These are phyloP conservation scores for Backusella luteola DNA, from an alignment of 192 early-diverging fungal species.

Conservation along the genomic window DNA sequence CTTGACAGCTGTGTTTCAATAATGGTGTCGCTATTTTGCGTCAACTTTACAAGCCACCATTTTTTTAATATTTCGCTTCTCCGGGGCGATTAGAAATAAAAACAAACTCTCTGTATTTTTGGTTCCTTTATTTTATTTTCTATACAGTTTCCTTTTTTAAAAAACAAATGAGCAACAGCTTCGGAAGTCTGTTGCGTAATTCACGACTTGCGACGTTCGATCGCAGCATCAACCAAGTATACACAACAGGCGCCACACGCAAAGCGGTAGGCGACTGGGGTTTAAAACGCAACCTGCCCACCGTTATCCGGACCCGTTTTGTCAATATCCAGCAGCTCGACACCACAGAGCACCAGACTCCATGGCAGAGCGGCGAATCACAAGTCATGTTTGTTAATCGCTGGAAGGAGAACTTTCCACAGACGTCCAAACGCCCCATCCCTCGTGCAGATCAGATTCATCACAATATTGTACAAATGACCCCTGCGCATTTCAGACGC, in stretches of 20 bases:
- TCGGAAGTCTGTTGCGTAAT: slow-evolving; percentile 54
- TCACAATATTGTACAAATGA: slow-evolving; percentile 58
- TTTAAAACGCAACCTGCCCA: slow-evolving; percentile 69
- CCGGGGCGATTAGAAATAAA: not conserved
- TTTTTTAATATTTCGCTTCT: not conserved
- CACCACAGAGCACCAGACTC: slow-evolving; percentile 66
- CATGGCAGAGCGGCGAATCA: slow-evolving; percentile 58
- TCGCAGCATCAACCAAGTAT: slow-evolving; percentile 66
- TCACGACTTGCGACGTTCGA: slow-evolving; percentile 70
- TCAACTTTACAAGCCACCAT: not conserved
- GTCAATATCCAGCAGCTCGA: slow-evolving; percentile 59
- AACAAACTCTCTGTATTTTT: not conserved
- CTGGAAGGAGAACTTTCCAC: slow-evolving; percentile 75
- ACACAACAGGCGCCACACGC: slow-evolving; percentile 54
- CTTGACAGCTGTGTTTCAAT: slow-evolving; percentile 8
- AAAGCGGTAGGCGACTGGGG: slow-evolving; percentile 68
- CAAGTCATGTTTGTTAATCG: slow-evolving; percentile 54
- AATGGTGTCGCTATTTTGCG: not conserved
- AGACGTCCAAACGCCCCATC: slow-evolving; percentile 48
- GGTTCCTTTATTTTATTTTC: not conserved
- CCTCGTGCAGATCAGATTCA: slow-evolving; percentile 38
- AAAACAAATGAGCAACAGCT: slow-evolving; percentile 2
- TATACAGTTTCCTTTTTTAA: not conserved
- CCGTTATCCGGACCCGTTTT: slow-evolving; percentile 53
- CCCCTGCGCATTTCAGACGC: slow-evolving; percentile 54